phyloP scores from a whole-genome alignment of 805 yeast genomes.

The Yamadazyma sp. region DNA sequence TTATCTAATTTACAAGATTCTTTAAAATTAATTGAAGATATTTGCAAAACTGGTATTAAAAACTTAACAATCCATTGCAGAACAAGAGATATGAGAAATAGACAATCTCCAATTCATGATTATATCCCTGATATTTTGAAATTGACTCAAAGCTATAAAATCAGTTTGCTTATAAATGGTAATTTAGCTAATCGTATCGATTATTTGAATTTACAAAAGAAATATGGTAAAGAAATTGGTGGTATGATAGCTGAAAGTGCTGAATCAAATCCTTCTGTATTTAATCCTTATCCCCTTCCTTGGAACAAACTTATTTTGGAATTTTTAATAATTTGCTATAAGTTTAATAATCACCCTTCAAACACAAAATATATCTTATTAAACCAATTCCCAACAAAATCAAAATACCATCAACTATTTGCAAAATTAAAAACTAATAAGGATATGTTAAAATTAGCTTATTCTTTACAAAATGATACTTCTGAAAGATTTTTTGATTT shows the following conservation, averaged over 20 bases:
- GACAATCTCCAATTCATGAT: conserved; percentile 76
- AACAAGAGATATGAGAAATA: conserved; percentile 80
- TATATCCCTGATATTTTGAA: conserved; percentile 60
- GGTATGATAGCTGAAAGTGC: conserved; percentile 95
- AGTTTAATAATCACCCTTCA: conserved; percentile 59
- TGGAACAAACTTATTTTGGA: conserved; percentile 59
- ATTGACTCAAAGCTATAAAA: conserved; percentile 58
- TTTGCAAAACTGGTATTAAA: conserved; percentile 70
- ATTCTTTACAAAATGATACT: conserved; percentile 35
- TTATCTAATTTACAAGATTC: conserved; percentile 55
- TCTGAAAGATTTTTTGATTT: conserved; percentile 31
- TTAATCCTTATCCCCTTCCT: conserved; percentile 42
- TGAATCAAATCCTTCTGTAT: conserved; percentile 81
- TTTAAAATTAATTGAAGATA: conserved; percentile 49
- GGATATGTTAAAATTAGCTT: conserved; percentile 40
- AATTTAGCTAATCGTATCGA: conserved; percentile 58
- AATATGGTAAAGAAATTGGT: conserved; percentile 52
- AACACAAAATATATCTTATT: conserved; percentile 81
- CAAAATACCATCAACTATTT: conserved; percentile 51
- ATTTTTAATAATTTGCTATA: conserved; percentile 50
- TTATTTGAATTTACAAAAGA: conserved; percentile 51
- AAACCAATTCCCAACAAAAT: conserved; percentile 77
- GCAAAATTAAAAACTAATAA: conserved; percentile 53
- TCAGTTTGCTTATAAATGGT: conserved; percentile 82
- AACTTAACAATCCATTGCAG: conserved; percentile 92